Percentiles rank a stretch among this genome's conserved stretches.
Evolutionary conservation across 1,284 basidiomycete genomes (phyloP).

Genomic region (Waitea zeae): DNA sequence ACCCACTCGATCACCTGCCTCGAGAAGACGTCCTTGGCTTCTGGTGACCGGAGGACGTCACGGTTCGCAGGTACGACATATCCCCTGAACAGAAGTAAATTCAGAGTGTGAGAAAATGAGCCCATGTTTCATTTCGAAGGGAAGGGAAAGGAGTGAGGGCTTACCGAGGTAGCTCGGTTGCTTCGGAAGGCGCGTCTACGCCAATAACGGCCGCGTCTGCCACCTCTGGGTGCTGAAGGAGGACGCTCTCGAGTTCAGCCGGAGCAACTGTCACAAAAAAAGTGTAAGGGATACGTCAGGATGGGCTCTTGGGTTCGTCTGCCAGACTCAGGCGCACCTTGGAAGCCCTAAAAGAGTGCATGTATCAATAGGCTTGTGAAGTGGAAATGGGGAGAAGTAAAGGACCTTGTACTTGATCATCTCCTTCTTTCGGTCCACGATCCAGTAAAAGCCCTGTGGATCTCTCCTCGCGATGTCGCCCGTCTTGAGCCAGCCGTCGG

Average conservation of each 20-base stretch:
- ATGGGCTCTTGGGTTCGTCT: too few relatives aligned
- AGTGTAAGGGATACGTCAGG: too few relatives aligned
- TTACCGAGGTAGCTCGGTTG: slow-evolving; percentile 63
- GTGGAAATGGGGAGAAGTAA: not conserved
- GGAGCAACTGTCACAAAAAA: slow-evolving; percentile 62
- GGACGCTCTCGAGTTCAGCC: slow-evolving; percentile 63
- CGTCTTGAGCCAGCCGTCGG: slow-evolving; percentile 71
- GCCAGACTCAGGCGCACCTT: slow-evolving; percentile 10
- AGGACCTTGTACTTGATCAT: slow-evolving; percentile 69
- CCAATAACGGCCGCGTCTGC: slow-evolving; percentile 65
- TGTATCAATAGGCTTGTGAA: too few relatives aligned
- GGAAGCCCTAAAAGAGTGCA: slow-evolving; percentile 13
- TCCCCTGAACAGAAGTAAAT: too few relatives aligned
- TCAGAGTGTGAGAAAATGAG: too few relatives aligned
- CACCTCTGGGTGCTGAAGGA: slow-evolving; percentile 55
- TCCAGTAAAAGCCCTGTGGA: slow-evolving; percentile 42
- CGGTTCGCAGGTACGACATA: too few relatives aligned
- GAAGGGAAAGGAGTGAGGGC: too few relatives aligned
- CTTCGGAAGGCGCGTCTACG: slow-evolving; percentile 37
- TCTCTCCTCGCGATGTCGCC: slow-evolving; percentile 59
- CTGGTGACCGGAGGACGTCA: too few relatives aligned
- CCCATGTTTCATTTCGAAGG: too few relatives aligned
- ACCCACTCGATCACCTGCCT: too few relatives aligned
- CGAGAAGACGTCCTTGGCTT: too few relatives aligned
- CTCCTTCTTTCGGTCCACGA: slow-evolving; percentile 64